Evolutionary conservation across 139 green algal genomes (phyloP).

Genomic region (Chlamydomonas sp.): DNA sequence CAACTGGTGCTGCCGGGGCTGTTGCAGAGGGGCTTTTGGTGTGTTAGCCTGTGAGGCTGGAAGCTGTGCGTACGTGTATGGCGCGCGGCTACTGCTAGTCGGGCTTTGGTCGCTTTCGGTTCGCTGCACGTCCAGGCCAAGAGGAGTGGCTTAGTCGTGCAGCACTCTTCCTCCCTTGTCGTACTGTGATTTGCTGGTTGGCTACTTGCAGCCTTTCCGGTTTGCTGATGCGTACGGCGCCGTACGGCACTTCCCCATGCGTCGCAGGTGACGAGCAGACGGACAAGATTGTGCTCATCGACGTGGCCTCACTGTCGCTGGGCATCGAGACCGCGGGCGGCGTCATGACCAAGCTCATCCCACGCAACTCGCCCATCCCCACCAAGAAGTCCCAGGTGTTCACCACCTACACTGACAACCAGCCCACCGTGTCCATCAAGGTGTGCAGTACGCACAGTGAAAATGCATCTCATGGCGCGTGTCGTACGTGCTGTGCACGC

Average conservation of each 20-base stretch:
- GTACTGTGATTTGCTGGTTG: too few relatives aligned
- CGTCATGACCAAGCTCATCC: slow-evolving; percentile 96
- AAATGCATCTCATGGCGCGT: not conserved
- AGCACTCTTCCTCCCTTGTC: too few relatives aligned
- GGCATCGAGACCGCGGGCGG: slow-evolving; percentile 94
- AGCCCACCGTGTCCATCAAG: slow-evolving; percentile 92
- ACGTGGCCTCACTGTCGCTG: slow-evolving; percentile 85
- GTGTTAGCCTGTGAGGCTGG: not conserved
- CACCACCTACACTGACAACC: slow-evolving; percentile 98
- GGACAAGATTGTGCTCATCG: slow-evolving; percentile 43
- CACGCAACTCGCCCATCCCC: slow-evolving; percentile 91
- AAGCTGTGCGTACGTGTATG: not conserved
- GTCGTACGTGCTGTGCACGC: too few relatives aligned
- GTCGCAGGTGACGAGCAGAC: not conserved
- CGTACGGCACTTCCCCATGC: not conserved
- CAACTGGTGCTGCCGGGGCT: not conserved
- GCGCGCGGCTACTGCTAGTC: not conserved
- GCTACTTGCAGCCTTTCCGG: too few relatives aligned
- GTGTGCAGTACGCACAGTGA: slow-evolving; percentile 36
- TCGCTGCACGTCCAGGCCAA: too few relatives aligned
- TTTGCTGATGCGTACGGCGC: slow-evolving; percentile 2
- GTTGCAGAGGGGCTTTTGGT: not conserved
- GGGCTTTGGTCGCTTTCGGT: too few relatives aligned
- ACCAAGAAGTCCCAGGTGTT: slow-evolving; percentile 99
- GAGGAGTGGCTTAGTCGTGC: too few relatives aligned